These are phyloP conservation scores for Polymyxa betae DNA, from an alignment of 208 protist genomes.

Conservation along the genomic window DNA sequence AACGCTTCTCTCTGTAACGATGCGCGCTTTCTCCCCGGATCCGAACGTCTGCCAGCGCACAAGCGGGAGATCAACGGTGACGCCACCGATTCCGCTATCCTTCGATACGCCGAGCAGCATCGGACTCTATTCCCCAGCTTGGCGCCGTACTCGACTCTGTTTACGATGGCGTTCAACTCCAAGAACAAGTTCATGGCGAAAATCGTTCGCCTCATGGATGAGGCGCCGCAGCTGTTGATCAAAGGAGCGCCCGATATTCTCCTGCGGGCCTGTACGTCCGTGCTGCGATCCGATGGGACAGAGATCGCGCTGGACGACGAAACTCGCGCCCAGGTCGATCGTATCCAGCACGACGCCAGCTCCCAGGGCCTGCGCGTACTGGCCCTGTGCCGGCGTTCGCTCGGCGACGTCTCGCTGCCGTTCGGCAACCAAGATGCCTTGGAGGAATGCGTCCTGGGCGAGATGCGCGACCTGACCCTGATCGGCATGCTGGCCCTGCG, in stretches of 20 bases:
- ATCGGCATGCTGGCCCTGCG: conserved; percentile 80
- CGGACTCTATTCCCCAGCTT: background rate
- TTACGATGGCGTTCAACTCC: conserved; percentile 32
- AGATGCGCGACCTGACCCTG: conserved; percentile 72
- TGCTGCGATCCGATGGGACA: background rate
- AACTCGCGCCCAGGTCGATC: background rate
- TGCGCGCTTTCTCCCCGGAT: no score
- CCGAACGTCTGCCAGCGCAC: no score
- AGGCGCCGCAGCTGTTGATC: background rate
- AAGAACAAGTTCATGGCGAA: conserved; percentile 1
- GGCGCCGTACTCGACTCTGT: background rate
- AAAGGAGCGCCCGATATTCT: conserved; percentile 43
- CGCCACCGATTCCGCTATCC: background rate
- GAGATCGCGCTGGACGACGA: background rate
- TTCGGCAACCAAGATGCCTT: background rate
- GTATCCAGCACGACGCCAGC: background rate
- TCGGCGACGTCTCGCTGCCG: background rate
- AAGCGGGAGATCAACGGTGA: background rate
- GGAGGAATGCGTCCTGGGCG: background rate
- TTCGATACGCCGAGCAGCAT: background rate
- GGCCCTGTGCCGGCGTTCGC: no score
- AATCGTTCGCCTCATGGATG: background rate
- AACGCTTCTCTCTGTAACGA: no score
- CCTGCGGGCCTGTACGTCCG: background rate
- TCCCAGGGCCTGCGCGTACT: conserved; percentile 4